phyloP scores from a whole-genome alignment of 1,139 yeast genomes.

The Geotrichum reessii region DNA sequence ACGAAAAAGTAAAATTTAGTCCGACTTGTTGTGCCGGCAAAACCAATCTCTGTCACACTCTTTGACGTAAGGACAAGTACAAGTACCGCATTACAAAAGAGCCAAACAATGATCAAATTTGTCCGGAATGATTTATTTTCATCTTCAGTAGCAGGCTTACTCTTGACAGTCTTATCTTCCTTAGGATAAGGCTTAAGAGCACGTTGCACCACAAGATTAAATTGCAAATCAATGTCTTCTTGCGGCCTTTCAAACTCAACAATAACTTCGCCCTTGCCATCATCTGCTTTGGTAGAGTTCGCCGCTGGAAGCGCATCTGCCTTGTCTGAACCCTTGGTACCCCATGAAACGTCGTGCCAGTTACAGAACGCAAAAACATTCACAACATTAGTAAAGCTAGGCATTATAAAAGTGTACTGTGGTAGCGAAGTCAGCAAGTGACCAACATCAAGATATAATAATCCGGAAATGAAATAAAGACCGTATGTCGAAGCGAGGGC shows the following conservation, averaged over 20 bases:
- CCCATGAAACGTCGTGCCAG: slow-evolving; percentile 97
- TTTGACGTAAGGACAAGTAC: slow-evolving; percentile 54
- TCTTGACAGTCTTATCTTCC: slow-evolving; percentile 32
- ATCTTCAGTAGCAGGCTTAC: slow-evolving; percentile 40
- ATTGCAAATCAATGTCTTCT: slow-evolving; percentile 51
- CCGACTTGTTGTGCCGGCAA: slow-evolving; percentile 38
- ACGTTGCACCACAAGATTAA: slow-evolving; percentile 40
- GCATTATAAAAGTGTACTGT: slow-evolving; percentile 84
- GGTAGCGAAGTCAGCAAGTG: slow-evolving; percentile 79
- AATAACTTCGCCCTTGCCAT: slow-evolving; percentile 64
- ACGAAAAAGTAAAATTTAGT: slow-evolving; percentile 60
- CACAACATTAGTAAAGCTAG: slow-evolving; percentile 77
- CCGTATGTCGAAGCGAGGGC: slow-evolving; percentile 89
- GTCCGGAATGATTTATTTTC: slow-evolving; percentile 72
- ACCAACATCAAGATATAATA: slow-evolving; percentile 89
- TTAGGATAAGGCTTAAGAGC: slow-evolving; percentile 41
- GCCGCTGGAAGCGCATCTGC: slow-evolving; percentile 56
- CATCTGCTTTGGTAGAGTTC: slow-evolving; percentile 48
- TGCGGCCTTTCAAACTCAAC: slow-evolving; percentile 70
- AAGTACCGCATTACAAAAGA: slow-evolving; percentile 64
- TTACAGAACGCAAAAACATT: slow-evolving; percentile 85
- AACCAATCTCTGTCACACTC: slow-evolving; percentile 31
- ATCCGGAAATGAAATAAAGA: slow-evolving; percentile 59
- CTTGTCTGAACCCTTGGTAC: slow-evolving; percentile 81
- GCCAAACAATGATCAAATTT: slow-evolving; percentile 74